phyloP scores from a whole-genome alignment of 345 rosid species.

The Lumnitzera racemosa region DNA sequence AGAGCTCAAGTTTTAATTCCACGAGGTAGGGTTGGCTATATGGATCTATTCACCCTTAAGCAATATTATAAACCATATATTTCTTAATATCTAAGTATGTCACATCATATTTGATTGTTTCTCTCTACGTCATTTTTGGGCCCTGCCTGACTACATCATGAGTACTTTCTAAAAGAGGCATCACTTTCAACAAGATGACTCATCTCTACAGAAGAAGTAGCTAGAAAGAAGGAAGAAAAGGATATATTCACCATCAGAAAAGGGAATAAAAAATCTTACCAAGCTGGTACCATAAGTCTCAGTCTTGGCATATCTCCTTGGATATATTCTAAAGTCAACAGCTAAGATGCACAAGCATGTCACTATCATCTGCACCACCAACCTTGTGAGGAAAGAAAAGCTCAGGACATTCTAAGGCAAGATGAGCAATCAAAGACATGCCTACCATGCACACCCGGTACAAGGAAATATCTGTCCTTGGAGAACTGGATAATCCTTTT shows the following conservation, averaged over 20 bases:
- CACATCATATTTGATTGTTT: too few relatives aligned
- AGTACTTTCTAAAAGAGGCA: too few relatives aligned
- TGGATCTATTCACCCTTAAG: too few relatives aligned
- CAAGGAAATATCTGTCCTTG: constrained; percentile 47
- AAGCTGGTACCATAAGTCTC: constrained; percentile 79
- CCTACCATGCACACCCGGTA: constrained; percentile 64
- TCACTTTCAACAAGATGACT: too few relatives aligned
- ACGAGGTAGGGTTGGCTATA: too few relatives aligned
- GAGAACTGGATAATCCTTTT: constrained; percentile 28
- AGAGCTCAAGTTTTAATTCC: too few relatives aligned
- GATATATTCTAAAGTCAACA: constrained; percentile 84
- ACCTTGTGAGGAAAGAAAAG: constrained; percentile 9
- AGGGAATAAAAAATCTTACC: constrained; percentile 37
- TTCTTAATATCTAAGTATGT: too few relatives aligned
- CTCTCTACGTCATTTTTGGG: too few relatives aligned
- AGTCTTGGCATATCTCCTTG: constrained; percentile 80
- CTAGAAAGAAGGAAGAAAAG: background rate
- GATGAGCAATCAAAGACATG: constrained; percentile 1
- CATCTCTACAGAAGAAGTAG: background rate
- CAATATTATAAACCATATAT: too few relatives aligned
- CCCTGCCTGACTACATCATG: too few relatives aligned
- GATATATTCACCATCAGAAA: background rate
- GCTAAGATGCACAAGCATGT: constrained; percentile 88
- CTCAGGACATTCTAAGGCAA: constrained; percentile 1
- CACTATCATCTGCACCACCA: constrained; percentile 56